A percentile compares a stretch with the other conserved stretches of the same genome.
Conservation (phyloP, 2,329 filamentous ascomycete genomes). For the Epichloe sp. region DNA sequence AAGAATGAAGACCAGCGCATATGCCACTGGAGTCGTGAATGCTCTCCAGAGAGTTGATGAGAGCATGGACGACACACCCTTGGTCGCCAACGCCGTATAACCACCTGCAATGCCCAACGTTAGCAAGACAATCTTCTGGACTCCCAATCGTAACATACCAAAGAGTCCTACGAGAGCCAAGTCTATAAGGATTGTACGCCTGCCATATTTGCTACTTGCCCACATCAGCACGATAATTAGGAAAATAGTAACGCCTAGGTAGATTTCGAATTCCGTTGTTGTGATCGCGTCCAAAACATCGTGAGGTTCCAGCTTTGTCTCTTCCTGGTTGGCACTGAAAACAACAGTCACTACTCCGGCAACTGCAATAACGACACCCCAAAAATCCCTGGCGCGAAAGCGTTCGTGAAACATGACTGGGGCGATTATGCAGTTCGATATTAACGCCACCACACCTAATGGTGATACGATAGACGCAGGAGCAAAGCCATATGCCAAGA, state of each 20-base stretch:
- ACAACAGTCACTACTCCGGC: constrained; percentile 85
- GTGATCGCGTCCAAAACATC: constrained; percentile 86
- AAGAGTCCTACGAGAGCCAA: constrained; percentile 87
- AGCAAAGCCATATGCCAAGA: constrained; percentile 92
- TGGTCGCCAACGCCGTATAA: constrained; percentile 93
- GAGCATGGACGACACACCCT: constrained; percentile 88
- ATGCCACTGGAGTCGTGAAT: constrained; percentile 85
- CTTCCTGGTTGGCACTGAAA: constrained; percentile 75
- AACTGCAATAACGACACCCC: constrained; percentile 79
- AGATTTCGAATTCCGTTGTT: constrained; percentile 79
- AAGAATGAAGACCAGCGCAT: constrained; percentile 68
- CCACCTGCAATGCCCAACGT: constrained; percentile 44
- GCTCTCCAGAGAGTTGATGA: constrained; percentile 82
- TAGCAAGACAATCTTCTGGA: not conserved
- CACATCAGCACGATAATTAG: constrained; percentile 70
- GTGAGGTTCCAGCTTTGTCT: constrained; percentile 80
- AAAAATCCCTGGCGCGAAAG: constrained; percentile 73
- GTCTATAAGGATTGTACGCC: constrained; percentile 78
- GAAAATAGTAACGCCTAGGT: constrained; percentile 61
- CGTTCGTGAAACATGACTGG: constrained; percentile 85
- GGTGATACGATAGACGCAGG: constrained; percentile 96
- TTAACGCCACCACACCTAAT: constrained; percentile 86
- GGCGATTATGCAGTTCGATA: constrained; percentile 95
- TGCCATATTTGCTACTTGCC: constrained; percentile 72
- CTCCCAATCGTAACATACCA: constrained; percentile 41